These are phyloP conservation scores for Stramenopiles sp. DNA, from an alignment of 352 stramenopile genomes.

Conservation along the genomic window DNA sequence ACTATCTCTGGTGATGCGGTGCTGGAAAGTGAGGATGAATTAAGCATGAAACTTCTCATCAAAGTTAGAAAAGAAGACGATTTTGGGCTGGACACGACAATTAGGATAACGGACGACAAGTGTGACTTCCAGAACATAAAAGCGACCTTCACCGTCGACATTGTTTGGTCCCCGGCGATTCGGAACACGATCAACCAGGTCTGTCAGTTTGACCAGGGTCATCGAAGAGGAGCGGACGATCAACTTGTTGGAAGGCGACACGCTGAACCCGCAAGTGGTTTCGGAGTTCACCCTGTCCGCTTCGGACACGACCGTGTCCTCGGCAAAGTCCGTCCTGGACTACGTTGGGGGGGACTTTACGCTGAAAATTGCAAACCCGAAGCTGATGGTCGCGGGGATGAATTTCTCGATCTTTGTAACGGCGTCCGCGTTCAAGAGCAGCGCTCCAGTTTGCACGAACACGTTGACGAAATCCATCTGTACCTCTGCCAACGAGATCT, in stretches of 20 bases:
- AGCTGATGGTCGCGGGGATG: conserved; percentile 12
- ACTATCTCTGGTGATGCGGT: neutral
- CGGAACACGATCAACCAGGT: neutral
- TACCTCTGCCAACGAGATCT: no score
- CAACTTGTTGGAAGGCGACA: neutral
- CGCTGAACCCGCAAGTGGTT: neutral
- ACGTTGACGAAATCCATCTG: no score
- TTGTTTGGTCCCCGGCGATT: neutral
- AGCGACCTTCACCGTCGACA: neutral
- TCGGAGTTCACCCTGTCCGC: neutral
- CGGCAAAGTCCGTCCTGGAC: neutral
- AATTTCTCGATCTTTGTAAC: neutral
- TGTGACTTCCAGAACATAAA: conserved; percentile 3
- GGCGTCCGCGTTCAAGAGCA: neutral
- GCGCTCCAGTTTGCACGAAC: neutral
- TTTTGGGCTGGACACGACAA: neutral
- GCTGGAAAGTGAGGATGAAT: neutral
- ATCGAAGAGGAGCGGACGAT: neutral
- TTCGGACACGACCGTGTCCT: neutral
- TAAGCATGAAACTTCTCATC: neutral
- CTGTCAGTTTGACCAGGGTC: neutral
- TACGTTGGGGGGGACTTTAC: neutral
- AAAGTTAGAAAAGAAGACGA: neutral
- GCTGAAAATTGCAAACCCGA: conserved; percentile 6
- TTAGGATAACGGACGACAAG: neutral